Percentiles rank a stretch among this genome's conserved stretches.
Evolutionary conservation across 768 basidiomycete species (phyloP).

Genomic region (Pleurotus sapidus): DNA sequence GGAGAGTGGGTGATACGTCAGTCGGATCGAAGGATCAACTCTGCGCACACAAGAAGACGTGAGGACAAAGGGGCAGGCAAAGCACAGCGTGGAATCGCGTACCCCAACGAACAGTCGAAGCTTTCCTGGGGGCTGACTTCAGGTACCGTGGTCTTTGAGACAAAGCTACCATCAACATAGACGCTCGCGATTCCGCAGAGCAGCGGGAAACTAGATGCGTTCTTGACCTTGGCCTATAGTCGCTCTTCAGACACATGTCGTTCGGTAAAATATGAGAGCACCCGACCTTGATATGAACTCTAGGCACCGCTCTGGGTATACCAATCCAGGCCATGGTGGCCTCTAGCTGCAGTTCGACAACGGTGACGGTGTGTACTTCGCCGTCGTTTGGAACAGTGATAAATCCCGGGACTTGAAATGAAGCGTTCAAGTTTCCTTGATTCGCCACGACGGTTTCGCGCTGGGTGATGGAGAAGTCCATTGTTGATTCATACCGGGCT

Average conservation of each 20-base stretch:
- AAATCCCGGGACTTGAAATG: conserved; percentile 37
- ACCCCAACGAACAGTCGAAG: conserved; percentile 29
- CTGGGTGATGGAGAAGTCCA: not conserved
- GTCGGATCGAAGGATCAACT: conserved; percentile 3
- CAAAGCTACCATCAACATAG: conserved; percentile 27
- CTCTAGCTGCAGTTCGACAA: not conserved
- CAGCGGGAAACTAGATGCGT: conserved; percentile 23
- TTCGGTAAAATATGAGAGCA: not conserved
- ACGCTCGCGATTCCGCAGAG: conserved; percentile 21
- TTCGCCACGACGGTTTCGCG: not conserved
- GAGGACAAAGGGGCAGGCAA: conserved; percentile 33
- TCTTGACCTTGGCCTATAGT: conserved; percentile 25
- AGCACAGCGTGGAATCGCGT: not conserved
- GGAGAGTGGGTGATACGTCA: conserved; percentile 13
- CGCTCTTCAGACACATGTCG: not conserved
- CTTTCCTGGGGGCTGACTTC: conserved; percentile 25
- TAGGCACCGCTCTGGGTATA: not conserved
- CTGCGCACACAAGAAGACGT: conserved; percentile 23
- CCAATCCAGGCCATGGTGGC: conserved; percentile 4
- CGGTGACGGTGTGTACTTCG: conserved; percentile 33
- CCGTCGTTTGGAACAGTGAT: conserved; percentile 39
- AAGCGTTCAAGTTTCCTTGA: conserved; percentile 32
- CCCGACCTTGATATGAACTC: conserved; percentile 18
- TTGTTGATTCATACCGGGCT: not conserved
- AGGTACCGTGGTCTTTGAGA: conserved; percentile 20